Conservation (phyloP, 2,329 filamentous ascomycete genomes). For the Anthostomella pinea region DNA sequence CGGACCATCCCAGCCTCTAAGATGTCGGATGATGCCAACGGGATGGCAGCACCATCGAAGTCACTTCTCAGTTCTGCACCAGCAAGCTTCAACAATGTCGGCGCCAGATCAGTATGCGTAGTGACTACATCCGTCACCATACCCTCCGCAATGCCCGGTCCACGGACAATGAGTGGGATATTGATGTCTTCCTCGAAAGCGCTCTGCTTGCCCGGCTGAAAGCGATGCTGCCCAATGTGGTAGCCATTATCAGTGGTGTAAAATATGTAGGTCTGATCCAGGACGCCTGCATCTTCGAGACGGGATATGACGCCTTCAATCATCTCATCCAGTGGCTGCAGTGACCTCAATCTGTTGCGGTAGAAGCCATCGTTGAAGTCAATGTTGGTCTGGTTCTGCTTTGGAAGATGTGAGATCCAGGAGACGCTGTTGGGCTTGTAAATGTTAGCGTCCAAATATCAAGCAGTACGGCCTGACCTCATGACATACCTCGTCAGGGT, state of each 20-base stretch:
- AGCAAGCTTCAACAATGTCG: slow-evolving; percentile 52
- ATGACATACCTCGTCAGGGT: too few species aligned
- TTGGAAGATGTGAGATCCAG: slow-evolving; percentile 41
- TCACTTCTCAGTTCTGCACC: slow-evolving; percentile 42
- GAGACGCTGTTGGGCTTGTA: slow-evolving; percentile 40
- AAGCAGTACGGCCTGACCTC: too few species aligned
- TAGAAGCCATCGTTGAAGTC: slow-evolving; percentile 51
- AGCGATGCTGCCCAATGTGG: slow-evolving; percentile 57
- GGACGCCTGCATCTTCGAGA: slow-evolving; percentile 36
- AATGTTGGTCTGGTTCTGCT: slow-evolving; percentile 39
- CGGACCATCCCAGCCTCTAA: slow-evolving; percentile 21
- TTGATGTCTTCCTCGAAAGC: slow-evolving; percentile 59
- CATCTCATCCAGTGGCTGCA: slow-evolving; percentile 56
- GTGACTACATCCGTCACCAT: slow-evolving; percentile 45
- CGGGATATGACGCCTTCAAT: slow-evolving; percentile 45
- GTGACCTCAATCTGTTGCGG: slow-evolving; percentile 46
- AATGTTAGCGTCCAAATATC: too few species aligned
- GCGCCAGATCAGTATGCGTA: slow-evolving; percentile 62
- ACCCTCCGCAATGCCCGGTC: slow-evolving; percentile 47
- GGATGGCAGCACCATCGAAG: slow-evolving; percentile 56
- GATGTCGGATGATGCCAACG: slow-evolving; percentile 21
- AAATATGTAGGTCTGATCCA: slow-evolving; percentile 55
- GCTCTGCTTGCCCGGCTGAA: slow-evolving; percentile 57
- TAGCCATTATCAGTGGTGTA: slow-evolving; percentile 61
- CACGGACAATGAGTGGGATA: slow-evolving; percentile 55